Percentiles rank a stretch among this genome's conserved stretches.
These are phyloP conservation scores for Hepatocystis sp. DNA, from an alignment of 169 alveolate species.

Conservation along the genomic window DNA sequence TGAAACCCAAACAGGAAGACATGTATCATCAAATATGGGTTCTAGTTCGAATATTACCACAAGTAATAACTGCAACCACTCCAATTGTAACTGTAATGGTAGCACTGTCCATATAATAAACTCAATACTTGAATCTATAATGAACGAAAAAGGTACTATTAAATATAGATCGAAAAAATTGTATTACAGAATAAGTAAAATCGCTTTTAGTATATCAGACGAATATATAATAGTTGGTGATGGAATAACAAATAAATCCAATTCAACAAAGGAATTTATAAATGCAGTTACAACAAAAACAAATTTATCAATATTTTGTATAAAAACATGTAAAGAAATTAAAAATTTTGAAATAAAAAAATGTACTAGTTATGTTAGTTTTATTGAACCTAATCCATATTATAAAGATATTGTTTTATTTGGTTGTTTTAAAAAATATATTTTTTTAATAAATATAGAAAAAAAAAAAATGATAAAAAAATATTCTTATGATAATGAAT, in stretches of 20 bases:
- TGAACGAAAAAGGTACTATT: neutral
- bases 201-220: constrained; percentile 30
- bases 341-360: constrained; percentile 54
- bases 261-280: constrained; percentile 29
- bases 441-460: constrained; percentile 37
- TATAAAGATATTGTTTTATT: constrained; percentile 39
- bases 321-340: constrained; percentile 44
- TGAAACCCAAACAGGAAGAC: too few species aligned
- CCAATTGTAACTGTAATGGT: too few species aligned
- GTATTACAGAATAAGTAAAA: constrained; percentile 63
- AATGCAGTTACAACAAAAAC: constrained; percentile 74
- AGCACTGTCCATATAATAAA: too few species aligned
- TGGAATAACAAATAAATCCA: constrained; percentile 72
- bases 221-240: constrained; percentile 70
- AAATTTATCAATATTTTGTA: constrained; percentile 34
- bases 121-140: too few species aligned
- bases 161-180: constrained; percentile 36
- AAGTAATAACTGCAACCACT: too few species aligned
- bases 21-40: too few species aligned
- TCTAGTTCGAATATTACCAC: too few species aligned
- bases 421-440: constrained; percentile 54
- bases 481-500: constrained; percentile 69
- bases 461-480: constrained; percentile 66
- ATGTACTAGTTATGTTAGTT: constrained; percentile 70
- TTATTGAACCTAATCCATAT: constrained; percentile 59